Conservation (phyloP, 148 eudicot genomes). For the Vaccinium darrowii region DNA sequence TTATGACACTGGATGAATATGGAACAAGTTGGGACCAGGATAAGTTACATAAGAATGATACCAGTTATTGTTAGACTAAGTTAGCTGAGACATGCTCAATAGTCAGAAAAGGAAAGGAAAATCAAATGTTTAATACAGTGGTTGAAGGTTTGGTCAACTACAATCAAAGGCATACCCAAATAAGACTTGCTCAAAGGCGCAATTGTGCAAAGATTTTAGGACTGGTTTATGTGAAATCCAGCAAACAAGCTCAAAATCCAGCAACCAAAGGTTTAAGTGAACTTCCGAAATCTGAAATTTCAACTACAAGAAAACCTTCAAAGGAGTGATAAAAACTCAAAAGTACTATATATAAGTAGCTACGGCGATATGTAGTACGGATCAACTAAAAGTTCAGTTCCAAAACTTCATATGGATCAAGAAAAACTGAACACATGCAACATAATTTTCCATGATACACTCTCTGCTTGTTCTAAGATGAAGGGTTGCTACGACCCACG, state of each 20-base stretch:
- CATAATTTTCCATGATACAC: background rate
- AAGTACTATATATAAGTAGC: background rate
- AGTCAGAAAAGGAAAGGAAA: background rate
- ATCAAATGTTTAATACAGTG: background rate
- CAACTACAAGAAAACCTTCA: background rate
- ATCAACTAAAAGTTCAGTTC: background rate
- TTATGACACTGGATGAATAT: constrained; percentile 61
- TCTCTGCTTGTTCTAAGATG: background rate
- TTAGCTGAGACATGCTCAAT: background rate
- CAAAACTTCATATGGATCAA: background rate
- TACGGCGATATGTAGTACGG: background rate
- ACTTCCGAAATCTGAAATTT: background rate
- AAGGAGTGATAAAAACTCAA: background rate
- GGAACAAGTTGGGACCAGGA: background rate
- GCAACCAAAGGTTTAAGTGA: background rate
- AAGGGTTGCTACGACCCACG: too few relatives aligned
- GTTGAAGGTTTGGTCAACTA: background rate
- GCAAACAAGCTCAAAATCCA: background rate
- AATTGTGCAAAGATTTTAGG: background rate
- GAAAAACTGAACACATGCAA: background rate
- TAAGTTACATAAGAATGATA: background rate
- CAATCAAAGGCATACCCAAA: background rate
- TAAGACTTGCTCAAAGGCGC: background rate
- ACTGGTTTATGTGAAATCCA: background rate
- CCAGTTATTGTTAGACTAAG: background rate